Evolutionary conservation across 225 moss, liverwort and hornwort species (phyloP), one percentile per base, ranked within the genome.

Genomic region (Thuidium tamariscinum): DNA sequence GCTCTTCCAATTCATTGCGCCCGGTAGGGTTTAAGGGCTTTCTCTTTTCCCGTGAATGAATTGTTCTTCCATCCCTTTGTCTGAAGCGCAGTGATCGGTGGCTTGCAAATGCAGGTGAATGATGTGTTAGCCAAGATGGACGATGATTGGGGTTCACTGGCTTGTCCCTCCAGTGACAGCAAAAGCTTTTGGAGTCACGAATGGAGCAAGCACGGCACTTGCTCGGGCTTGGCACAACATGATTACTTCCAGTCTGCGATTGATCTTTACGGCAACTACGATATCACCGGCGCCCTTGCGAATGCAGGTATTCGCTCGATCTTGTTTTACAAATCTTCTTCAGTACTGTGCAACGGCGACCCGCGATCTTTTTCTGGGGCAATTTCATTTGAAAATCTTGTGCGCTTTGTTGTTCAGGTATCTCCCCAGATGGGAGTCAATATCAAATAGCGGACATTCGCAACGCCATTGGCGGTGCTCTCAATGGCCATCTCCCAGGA

Each of bases 201-300:
- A 89, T 97, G 97, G 97, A 90, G 83, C 88, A 96, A 96, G 82
- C 97, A 97, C 74, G 97, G 97, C 75, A 97, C 97, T 85, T 97
- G 97, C 90, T 94, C 97, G 7, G 93, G 94, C 41, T 55, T 95
- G 62, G n/a, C 25, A 34, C 91, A 95, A 77, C 92, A 92, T n/a
- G 87, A 83, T 9, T 97, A 95, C 83, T 97, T 97, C 81, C 49
- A 89, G 68, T 62, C 88, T 84, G 88, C 92, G 60, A 81, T 97
- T 54, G 49, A 86, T 20, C 92, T 97, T 10, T 86, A 89, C 49
- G 79, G 90, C 81, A 84, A 81, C 9, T 89, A 95, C 16, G 87
- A 95, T 41, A 90, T 97, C 84, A 89, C 92, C 20, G 14, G 57
- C 55, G 92, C 94, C 44, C 96, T 97, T 60, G 80, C 79, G 26